phyloP scores from a whole-genome alignment of 768 basidiomycete species.

The Mycena filopes region DNA sequence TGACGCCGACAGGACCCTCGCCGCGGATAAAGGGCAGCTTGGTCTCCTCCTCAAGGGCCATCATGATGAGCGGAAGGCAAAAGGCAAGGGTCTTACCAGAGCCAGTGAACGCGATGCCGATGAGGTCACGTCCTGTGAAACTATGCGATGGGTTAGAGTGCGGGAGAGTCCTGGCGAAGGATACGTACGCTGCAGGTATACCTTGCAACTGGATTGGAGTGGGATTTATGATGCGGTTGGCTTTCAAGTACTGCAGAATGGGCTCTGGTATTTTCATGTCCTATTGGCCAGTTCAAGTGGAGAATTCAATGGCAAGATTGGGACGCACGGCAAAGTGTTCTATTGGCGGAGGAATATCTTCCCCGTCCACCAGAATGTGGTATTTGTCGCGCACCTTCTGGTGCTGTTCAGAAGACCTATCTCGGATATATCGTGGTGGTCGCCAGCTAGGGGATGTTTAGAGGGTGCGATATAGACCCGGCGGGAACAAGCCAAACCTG shows the following conservation, averaged over 20 bases:
- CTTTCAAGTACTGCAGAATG: constrained; percentile 84
- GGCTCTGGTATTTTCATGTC: constrained; percentile 98
- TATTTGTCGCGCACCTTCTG: constrained; percentile 85
- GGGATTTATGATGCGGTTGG: constrained; percentile 85
- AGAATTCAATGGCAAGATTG: neutral
- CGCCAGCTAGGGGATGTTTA: constrained; percentile 72
- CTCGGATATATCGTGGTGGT: constrained; percentile 85
- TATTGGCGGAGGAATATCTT: constrained; percentile 93
- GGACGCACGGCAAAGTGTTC: constrained; percentile 79
- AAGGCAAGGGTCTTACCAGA: constrained; percentile 99
- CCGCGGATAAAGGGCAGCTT: constrained; percentile 91
- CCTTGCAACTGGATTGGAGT: constrained; percentile 99
- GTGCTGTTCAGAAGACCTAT: constrained; percentile 75
- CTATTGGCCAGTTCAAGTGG: constrained; percentile 49
- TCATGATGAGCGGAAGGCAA: constrained; percentile 97
- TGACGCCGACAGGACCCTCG: constrained; percentile 96
- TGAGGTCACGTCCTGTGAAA: constrained; percentile 96
- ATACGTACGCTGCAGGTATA: constrained; percentile 88
- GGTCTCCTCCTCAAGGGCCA: constrained; percentile 91
- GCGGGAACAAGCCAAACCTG: constrained; percentile 59
- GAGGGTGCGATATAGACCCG: neutral
- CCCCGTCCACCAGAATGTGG: constrained; percentile 95
- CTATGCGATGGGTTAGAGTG: constrained; percentile 52
- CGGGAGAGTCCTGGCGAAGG: constrained; percentile 10
- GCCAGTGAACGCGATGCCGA: constrained; percentile 98